A percentile compares a stretch with the other conserved stretches of the same genome.
These are phyloP conservation scores for Alectoria sarmentosa DNA, from an alignment of 495 filamentous ascomycete species.

Conservation along the genomic window DNA sequence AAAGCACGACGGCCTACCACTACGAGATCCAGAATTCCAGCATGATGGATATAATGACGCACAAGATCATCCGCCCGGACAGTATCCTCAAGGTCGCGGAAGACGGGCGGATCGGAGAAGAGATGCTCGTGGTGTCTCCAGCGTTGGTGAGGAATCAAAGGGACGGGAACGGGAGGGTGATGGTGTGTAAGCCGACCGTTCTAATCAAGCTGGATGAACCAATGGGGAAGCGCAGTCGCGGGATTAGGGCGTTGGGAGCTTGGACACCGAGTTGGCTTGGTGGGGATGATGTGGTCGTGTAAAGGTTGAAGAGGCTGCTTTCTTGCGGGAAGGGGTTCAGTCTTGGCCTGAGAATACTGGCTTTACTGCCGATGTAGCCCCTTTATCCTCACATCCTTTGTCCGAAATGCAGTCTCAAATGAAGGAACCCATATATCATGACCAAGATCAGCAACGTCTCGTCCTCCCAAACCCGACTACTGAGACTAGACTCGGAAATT, in stretches of 20 bases:
- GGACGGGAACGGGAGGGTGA: conserved; percentile 5
- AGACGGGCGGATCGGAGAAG: conserved; percentile 24
- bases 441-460: too few relatives aligned
- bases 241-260: conserved; percentile 17
- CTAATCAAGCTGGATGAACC: conserved; percentile 25
- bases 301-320: too few relatives aligned
- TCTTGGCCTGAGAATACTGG: too few relatives aligned
- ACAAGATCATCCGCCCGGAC: conserved; percentile 21
- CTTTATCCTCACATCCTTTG: too few relatives aligned
- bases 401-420: too few relatives aligned
- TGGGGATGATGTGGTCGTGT: conserved; percentile 13
- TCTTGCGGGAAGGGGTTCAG: too few relatives aligned
- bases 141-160: conserved; percentile 8
- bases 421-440: too few relatives aligned
- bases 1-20: conserved; percentile 7
- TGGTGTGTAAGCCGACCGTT: conserved; percentile 22
- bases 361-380: too few relatives aligned
- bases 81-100: conserved; percentile 20
- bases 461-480: too few relatives aligned
- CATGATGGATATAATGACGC: conserved; percentile 21
- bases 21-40: conserved; percentile 18
- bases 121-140: conserved; percentile 22
- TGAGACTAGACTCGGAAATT: too few relatives aligned
- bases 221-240: conserved; percentile 22
- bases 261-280: conserved; percentile 25